Evolutionary conservation across 192 early-diverging fungal species (phyloP), one percentile per base, ranked within the genome.

Genomic region (Podila epicladia): DNA sequence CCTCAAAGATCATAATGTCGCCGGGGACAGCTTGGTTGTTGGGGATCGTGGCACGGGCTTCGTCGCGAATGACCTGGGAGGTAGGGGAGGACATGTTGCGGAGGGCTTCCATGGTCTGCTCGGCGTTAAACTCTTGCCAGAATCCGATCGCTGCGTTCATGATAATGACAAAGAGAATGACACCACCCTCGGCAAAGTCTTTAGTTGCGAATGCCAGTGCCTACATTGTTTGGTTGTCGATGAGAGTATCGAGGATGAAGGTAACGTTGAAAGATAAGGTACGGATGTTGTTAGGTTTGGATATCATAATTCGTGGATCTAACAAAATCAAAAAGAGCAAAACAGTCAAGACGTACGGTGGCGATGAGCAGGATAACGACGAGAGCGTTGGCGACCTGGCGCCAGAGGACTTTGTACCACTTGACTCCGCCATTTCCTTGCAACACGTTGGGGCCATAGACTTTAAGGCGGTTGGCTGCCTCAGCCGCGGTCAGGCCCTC

Each of bases 31-130:
- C 75, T 9, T 93, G 92, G 33, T 78, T 80, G 8, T 95, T 94
- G 20, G 95, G 84, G 41, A 97, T 84, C 20, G 87, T 87, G 41
- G 87, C 85, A 75, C 89, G 87, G 37, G 90, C 86, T 4, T 94
- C 94, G 65, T 92, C 91, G 53, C 97, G 93, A 74, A 98, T 82
- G 31, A 98, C 97, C 50, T 87, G 89, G 49, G 92, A 90, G 65
- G 93, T 92, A 5, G 96, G 95, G 24, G 96, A 95, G 20, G 91
- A 88, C 84, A 98, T 87, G 37, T 93, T 91, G 61, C 95, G 87
- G 57, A 98, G 85, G 49, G 97, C 93, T 75, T 98, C 96, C 91
- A 98, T 89, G 28, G 97, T 96, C 67, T 95, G 92, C 74, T 93
- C 96, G 8, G 97, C 96, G 64, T 93, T 91, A 83, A 90, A 97